Percentiles rank a stretch among this genome's conserved stretches.
Evolutionary conservation across 352 stramenopile genomes (phyloP).

Genomic region (Phytophthora megakarya): DNA sequence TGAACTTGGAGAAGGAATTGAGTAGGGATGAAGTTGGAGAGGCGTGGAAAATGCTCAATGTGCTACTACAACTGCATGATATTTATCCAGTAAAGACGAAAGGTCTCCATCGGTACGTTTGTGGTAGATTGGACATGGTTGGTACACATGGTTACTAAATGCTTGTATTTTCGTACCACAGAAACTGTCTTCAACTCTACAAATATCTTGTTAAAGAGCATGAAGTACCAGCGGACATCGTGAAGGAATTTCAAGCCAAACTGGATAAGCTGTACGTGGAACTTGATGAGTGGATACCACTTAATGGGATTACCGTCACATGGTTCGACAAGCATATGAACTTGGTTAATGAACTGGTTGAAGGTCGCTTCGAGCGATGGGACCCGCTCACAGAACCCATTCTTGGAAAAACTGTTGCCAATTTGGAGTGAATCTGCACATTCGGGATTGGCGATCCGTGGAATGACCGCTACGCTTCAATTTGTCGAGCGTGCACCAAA

Average conservation of each 20-base stretch:
- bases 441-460: conserved; percentile 11
- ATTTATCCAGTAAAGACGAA: conserved; percentile 9
- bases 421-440: conserved; percentile 12
- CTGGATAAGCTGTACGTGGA: neutral
- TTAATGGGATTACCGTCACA: neutral
- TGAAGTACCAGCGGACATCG: neutral
- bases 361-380: conserved; percentile 11
- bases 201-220: conserved; percentile 11
- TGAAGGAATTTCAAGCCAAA: neutral
- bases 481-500: conserved; percentile 18
- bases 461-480: conserved; percentile 21
- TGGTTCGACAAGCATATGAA: conserved; percentile 9
- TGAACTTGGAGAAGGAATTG: conserved; percentile 4
- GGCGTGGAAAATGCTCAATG: conserved; percentile 6
- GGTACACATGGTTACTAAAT: neutral
- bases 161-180: neutral
- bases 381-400: conserved; percentile 7
- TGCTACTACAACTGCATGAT: conserved; percentile 1
- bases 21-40: neutral
- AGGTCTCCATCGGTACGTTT: conserved; percentile 6
- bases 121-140: neutral
- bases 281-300: neutral
- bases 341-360: conserved; percentile 10
- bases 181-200: neutral
- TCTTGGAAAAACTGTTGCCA: conserved; percentile 11